A percentile compares a stretch with the other conserved stretches of the same genome.
phyloP scores from a whole-genome alignment of 2,329 filamentous ascomycete species.

The Penicillium sp. region DNA sequence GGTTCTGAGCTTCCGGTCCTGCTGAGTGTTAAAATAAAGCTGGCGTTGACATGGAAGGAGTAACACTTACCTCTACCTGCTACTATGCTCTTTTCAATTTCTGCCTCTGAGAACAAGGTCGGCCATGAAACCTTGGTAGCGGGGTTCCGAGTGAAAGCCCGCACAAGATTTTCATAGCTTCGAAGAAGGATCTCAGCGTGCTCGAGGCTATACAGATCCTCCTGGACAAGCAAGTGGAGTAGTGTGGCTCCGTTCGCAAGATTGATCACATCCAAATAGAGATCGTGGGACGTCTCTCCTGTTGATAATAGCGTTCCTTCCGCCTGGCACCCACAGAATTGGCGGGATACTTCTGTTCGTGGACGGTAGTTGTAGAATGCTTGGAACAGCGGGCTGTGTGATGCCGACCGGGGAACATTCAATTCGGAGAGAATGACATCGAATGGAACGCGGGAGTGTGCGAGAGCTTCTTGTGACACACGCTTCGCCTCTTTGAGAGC shows the following conservation, averaged over 20 bases:
- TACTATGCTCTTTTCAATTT: constrained; percentile 17
- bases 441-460: constrained; percentile 51
- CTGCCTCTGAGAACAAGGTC: constrained; percentile 9
- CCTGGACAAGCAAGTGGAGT: constrained; percentile 32
- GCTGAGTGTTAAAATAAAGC: neutral
- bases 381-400: constrained; percentile 54
- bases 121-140: constrained; percentile 23
- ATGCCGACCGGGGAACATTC: constrained; percentile 40
- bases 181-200: constrained; percentile 26
- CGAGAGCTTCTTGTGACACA: constrained; percentile 40
- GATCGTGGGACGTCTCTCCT: constrained; percentile 35
- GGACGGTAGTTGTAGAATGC: constrained; percentile 51
- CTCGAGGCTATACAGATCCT: constrained; percentile 32
- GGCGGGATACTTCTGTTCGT: constrained; percentile 31
- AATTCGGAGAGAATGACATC: constrained; percentile 52
- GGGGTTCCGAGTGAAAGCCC: constrained; percentile 20
- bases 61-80: constrained; percentile 19
- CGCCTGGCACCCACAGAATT: constrained; percentile 18
- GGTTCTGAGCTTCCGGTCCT: constrained; percentile 23
- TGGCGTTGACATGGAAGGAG: neutral
- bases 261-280: constrained; percentile 44
- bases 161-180: constrained; percentile 19
- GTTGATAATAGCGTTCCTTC: constrained; percentile 14
- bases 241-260: constrained; percentile 18
- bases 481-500: constrained; percentile 28